Conservation (phyloP, 257 asterid species). For the Gentiana macrophylla region DNA sequence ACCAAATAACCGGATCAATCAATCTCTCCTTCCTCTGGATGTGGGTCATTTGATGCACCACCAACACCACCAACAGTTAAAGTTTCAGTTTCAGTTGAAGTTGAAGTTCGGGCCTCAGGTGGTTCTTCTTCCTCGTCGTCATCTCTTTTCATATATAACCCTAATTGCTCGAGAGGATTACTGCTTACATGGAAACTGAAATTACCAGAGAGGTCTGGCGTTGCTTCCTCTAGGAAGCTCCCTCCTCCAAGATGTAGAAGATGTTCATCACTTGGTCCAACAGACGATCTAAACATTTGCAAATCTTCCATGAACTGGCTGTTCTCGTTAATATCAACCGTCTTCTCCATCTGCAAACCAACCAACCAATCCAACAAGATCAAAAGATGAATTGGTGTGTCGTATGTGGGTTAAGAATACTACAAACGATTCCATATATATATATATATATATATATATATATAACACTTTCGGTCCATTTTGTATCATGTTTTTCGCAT, state of each 20-base stretch:
- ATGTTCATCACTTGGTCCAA: slow-evolving; percentile 54
- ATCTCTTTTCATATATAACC: slow-evolving; percentile 58
- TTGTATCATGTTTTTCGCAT: too few species aligned
- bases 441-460: too few species aligned
- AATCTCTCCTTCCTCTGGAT: slow-evolving; percentile 22
- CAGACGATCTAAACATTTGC: slow-evolving; percentile 46
- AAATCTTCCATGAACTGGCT: slow-evolving; percentile 60
- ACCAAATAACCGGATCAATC: slow-evolving; percentile 3
- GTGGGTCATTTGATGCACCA: slow-evolving; percentile 8
- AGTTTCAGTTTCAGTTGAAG: slow-evolving; percentile 4
- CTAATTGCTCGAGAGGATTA: slow-evolving; percentile 69
- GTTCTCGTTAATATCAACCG: slow-evolving; percentile 63
- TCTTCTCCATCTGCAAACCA: slow-evolving; percentile 59
- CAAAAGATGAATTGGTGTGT: background rate
- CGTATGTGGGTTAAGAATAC: background rate
- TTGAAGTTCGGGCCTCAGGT: slow-evolving; percentile 24
- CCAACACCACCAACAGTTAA: too few species aligned
- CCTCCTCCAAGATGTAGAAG: slow-evolving; percentile 7
- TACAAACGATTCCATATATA: background rate
- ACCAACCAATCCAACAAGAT: too few species aligned
- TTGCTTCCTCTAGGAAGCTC: slow-evolving; percentile 40
- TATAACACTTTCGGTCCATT: too few species aligned
- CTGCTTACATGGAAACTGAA: slow-evolving; percentile 45
- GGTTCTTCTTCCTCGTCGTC: slow-evolving; percentile 63
- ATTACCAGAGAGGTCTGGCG: slow-evolving; percentile 56